phyloP scores from a whole-genome alignment of 2,329 filamentous ascomycete genomes.

The Aspergillus oerlinghausenensis region DNA sequence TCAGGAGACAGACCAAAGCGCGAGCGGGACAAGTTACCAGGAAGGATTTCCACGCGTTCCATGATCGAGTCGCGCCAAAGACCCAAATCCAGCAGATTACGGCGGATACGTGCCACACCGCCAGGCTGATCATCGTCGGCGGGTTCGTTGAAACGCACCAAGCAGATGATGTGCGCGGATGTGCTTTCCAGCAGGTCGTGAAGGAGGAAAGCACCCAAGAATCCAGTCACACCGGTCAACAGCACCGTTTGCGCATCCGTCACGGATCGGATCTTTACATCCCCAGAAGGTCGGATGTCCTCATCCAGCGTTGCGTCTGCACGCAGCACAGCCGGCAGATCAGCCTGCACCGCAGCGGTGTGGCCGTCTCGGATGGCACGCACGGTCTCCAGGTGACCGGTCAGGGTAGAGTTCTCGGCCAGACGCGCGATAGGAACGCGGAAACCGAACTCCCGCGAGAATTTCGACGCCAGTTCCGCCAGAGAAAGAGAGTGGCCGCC shows the following conservation, averaged over 20 bases:
- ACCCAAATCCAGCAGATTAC: constrained; percentile 72
- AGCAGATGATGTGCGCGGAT: constrained; percentile 64
- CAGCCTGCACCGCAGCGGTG: constrained; percentile 69
- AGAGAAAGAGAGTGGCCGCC: constrained; percentile 74
- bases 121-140: constrained; percentile 59
- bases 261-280: constrained; percentile 53
- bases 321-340: constrained; percentile 64
- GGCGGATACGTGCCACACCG: constrained; percentile 67
- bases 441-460: constrained; percentile 68
- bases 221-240: constrained; percentile 71
- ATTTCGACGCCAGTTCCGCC: constrained; percentile 68
- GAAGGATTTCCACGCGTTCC: constrained; percentile 70
- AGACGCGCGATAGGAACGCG: constrained; percentile 66
- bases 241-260: constrained; percentile 65
- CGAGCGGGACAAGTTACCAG: constrained; percentile 66
- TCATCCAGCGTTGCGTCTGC: constrained; percentile 64
- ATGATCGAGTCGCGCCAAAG: constrained; percentile 73
- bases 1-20: constrained; percentile 64
- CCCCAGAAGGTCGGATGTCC: constrained; percentile 55
- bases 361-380: constrained; percentile 66
- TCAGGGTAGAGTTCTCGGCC: constrained; percentile 66
- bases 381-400: constrained; percentile 69
- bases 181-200: constrained; percentile 64
- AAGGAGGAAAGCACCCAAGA: constrained; percentile 70
- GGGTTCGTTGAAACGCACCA: constrained; percentile 68